phyloP scores from a whole-genome alignment of 345 rosid species.

The Eucalyptus curtisii region DNA sequence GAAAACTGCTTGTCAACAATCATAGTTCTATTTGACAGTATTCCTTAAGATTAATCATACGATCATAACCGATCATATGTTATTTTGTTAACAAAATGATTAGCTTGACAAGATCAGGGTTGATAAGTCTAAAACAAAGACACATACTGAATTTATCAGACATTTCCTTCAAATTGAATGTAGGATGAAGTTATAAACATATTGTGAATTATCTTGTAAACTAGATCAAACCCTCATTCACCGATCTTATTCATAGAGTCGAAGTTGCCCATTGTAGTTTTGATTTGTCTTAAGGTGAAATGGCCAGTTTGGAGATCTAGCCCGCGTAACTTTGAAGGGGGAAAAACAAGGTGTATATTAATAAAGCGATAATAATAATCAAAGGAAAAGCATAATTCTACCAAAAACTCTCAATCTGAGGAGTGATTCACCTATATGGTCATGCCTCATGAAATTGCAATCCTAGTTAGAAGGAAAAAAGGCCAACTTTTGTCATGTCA shows the following conservation, averaged over 20 bases:
- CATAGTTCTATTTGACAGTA: conserved; percentile 26
- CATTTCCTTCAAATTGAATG: not conserved
- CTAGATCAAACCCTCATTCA: conserved; percentile 94
- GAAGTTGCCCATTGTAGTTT: conserved; percentile 63
- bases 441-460: not conserved
- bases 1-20: conserved; percentile 60
- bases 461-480: not conserved
- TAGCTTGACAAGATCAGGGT: not conserved
- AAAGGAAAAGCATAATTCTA: not conserved
- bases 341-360: not conserved
- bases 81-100: not conserved
- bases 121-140: not conserved
- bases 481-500: not conserved
- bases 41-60: conserved; percentile 14
- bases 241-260: conserved; percentile 67
- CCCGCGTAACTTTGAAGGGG: conserved; percentile 34
- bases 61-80: not conserved
- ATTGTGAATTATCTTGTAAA: conserved; percentile 48
- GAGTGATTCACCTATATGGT: not conserved
- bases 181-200: not conserved
- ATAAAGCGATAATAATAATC: not conserved
- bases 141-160: not conserved
- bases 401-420: not conserved
- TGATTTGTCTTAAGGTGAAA: conserved; percentile 67
- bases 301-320: conserved; percentile 68